Evolutionary conservation across 805 yeast genomes (phyloP), one percentile per base, ranked within the genome.

Genomic region (Wickerhamiella galacta): DNA sequence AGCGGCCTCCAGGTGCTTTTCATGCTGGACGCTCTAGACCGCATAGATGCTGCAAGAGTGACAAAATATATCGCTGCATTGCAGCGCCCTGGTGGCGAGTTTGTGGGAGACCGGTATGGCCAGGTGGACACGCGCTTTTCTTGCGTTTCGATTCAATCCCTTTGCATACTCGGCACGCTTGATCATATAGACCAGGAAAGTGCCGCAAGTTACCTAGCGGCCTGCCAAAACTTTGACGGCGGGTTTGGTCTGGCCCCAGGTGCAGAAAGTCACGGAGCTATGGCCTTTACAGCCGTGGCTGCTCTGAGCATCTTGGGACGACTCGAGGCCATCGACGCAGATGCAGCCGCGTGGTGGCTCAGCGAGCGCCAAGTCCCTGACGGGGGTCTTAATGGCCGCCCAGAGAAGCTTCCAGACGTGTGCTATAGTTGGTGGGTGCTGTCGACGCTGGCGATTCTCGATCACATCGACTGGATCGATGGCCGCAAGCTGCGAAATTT

Each of bases 361-460:
- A 67, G 87, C 46, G 96, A 90, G 49, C 61, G 99, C 37, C 99
- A 90, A 53, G 67, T 81, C 6, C 64, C 68, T 4, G 66, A 66
- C 19, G 99, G 99, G 4, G 99, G 99, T 0, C 62, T 90, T 35
- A 90, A 90, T 49, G 99, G 99, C 1, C 66, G 99, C 32, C 95
- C 96, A 0, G 93, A 90, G 38, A 90, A 90, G 51, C 57, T 82
- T 14, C 93, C 96, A 0, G 99, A 90, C 54, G 94, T 81, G n/a
- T 90, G 99, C 51, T 90, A 90, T 52, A 74, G 90, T 45, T 90
- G 95, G 94, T 90, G 99, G 99, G 93, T 83, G 7, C 52, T 83
- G 16, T 75, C 92, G 2, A 66, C 82, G 2, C 55, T 85, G 36
- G 66, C 77, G 0, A 72, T 81, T 23, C 60, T 87, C 15, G 68